These are phyloP conservation scores for Fraxinus americana DNA, from an alignment of 257 asterid species.

Conservation along the genomic window DNA sequence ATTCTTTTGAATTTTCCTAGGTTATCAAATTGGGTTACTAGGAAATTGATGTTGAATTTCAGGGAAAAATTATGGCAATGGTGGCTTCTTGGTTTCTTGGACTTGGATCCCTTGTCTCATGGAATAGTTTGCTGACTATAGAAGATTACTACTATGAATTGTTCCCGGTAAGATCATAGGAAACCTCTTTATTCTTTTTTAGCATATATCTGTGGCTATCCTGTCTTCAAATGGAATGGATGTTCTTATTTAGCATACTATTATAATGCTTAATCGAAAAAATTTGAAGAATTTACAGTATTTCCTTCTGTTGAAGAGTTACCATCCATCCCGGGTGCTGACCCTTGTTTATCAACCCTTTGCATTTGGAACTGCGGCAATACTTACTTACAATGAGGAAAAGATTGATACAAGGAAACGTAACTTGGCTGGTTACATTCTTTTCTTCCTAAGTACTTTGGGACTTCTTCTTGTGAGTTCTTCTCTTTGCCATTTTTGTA, in stretches of 20 bases:
- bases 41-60: constrained; percentile 12
- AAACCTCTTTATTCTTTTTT: not conserved
- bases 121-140: constrained; percentile 50
- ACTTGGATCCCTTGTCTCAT: constrained; percentile 45
- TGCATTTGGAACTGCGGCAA: constrained; percentile 38
- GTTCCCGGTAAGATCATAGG: constrained; percentile 38
- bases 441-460: constrained; percentile 37
- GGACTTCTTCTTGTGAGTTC: constrained; percentile 37
- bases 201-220: not conserved
- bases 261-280: not conserved
- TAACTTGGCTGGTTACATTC: constrained; percentile 33
- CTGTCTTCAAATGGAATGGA: not conserved
- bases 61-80: constrained; percentile 39
- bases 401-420: constrained; percentile 38
- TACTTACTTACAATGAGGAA: constrained; percentile 45
- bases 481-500: not conserved
- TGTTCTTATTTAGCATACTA: too few relatives aligned
- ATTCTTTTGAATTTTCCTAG: not conserved
- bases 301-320: constrained; percentile 25
- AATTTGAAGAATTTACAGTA: not conserved
- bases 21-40: not conserved
- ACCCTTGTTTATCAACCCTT: constrained; percentile 48
- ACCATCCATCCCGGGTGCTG: constrained; percentile 51
- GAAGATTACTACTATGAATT: constrained; percentile 45
- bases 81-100: constrained; percentile 49